Base-by-base conservation (phyloP, 768 basidiomycete species). In the Dictyophora rubrovolvata region DNA sequence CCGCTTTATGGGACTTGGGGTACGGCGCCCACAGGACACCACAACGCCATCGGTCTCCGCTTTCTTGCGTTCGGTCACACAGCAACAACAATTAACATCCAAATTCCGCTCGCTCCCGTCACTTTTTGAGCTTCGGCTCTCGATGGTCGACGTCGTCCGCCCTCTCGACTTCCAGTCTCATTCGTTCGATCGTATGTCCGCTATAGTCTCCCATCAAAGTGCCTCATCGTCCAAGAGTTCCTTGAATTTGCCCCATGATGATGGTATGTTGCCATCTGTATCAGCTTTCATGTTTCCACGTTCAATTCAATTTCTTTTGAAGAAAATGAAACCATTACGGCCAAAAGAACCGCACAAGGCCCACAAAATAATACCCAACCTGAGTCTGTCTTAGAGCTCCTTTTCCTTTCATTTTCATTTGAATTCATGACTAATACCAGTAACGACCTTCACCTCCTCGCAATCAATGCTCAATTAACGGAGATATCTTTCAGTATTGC, bases 401-500 rank as follows among this genome's bases (percentile, higher is more conserved):
- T 68, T 61, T 63, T 67, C 60, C 60, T 59, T 58, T 66, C 63
- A 63, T 63, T 61, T 54, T 49, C 61, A 65, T 60, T 67, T 6
- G 35, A 59, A 50, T 47, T 56, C 54, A 14, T 42, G 12, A 42
- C 42, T 42, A 42, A 42, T 42, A 42, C 42, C 42, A 42, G 42
- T 72, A 91, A 87, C 57, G 86, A 91, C 68, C 75, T 93, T 48
- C 86, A 81, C 56, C 68, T 89, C 50, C 73, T 92, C 46, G 87
- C 89, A 42, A 75, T 89, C 65, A 89, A 88, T 34, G 87, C 89
- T 0, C 87, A 86, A 67, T 89, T 93, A 66, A 92, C 90, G 12
- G 90, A 93, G 68, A 78, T 92, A 48, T 88, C 87, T 5, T 93
- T 89, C 68, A 81, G 82, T 63, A 85, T 93, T 61, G 91, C 89